These are phyloP conservation scores for Wickerhamomyces mucosus DNA, from an alignment of 805 yeast species.

Conservation along the genomic window DNA sequence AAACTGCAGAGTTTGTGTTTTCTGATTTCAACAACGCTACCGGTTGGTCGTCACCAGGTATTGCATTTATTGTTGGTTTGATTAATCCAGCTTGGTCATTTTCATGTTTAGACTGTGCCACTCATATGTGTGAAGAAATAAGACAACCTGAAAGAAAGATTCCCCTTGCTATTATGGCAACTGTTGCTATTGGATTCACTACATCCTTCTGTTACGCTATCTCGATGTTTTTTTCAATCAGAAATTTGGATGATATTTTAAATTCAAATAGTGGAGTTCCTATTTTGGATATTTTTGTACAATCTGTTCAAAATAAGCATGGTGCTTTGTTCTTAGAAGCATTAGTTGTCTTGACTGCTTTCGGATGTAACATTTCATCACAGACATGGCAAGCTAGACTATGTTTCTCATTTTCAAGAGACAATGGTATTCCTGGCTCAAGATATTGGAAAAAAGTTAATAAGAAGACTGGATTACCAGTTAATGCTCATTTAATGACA, in stretches of 20 bases:
- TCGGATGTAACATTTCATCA: conserved; percentile 49
- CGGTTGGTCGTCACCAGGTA: conserved; percentile 50
- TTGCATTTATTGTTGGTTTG: conserved; percentile 62
- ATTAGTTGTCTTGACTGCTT: conserved; percentile 41
- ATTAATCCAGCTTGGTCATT: conserved; percentile 65
- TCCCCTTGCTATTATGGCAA: conserved; percentile 52
- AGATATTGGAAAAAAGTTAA: conserved; percentile 40
- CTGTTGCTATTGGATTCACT: conserved; percentile 57
- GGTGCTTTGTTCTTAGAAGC: conserved; percentile 46
- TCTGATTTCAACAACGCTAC: conserved; percentile 42
- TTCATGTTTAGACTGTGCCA: conserved; percentile 60
- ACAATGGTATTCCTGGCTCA: conserved; percentile 50
- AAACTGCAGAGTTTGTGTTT: conserved; percentile 44
- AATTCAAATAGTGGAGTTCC: conserved; percentile 49
- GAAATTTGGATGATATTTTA: conserved; percentile 38
- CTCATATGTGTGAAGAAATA: conserved; percentile 64
- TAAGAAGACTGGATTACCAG: conserved; percentile 40
- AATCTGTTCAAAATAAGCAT: conserved; percentile 40
- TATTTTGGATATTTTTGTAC: conserved; percentile 51
- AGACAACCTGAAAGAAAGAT: conserved; percentile 42
- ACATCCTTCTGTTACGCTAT: conserved; percentile 45
- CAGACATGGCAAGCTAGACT: conserved; percentile 64
- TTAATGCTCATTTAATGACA: conserved; percentile 49
- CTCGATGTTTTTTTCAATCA: conserved; percentile 51
- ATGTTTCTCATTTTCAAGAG: conserved; percentile 62